These are phyloP conservation scores for Sabuloglossum arenarium DNA, from an alignment of 495 filamentous ascomycete genomes.

Conservation along the genomic window DNA sequence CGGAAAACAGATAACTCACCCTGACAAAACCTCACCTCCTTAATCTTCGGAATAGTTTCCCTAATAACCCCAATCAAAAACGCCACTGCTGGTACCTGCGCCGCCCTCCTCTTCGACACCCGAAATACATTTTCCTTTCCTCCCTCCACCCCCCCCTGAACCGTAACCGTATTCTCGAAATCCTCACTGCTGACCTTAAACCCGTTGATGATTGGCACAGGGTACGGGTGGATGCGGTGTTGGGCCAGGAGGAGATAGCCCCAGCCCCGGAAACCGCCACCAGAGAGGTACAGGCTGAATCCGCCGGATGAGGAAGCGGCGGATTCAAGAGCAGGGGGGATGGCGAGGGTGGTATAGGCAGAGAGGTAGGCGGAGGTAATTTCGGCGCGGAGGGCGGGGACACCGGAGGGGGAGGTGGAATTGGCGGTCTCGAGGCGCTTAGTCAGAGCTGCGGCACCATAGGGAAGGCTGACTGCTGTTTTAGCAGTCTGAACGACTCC, in stretches of 20 bases:
- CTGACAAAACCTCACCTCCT: conserved; percentile 59
- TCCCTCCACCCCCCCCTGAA: conserved; percentile 28
- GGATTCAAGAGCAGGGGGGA: conserved; percentile 31
- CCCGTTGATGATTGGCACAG: conserved; percentile 68
- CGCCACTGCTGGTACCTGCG: conserved; percentile 67
- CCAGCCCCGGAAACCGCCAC: conserved; percentile 81
- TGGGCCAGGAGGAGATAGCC: conserved; percentile 61
- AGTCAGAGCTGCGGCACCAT: conserved; percentile 68
- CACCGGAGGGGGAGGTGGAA: conserved; percentile 20
- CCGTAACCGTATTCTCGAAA: conserved; percentile 38
- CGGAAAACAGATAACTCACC: conserved; percentile 16
- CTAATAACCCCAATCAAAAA: conserved; percentile 54
- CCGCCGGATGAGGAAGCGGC: conserved; percentile 25
- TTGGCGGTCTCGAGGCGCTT: conserved; percentile 26
- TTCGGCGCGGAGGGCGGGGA: conserved; percentile 28
- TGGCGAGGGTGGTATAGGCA: conserved; percentile 34
- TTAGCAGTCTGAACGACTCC: conserved; percentile 29
- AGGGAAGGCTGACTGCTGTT: conserved; percentile 42
- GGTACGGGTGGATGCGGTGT: conserved; percentile 49
- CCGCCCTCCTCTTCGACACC: conserved; percentile 58
- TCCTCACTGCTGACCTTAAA: conserved; percentile 39
- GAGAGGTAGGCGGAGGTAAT: conserved; percentile 34
- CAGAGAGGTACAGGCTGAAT: conserved; percentile 64
- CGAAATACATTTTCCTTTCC: conserved; percentile 38
- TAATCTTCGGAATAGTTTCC: conserved; percentile 46